Conservation (phyloP, 1,284 basidiomycete species). For the Papiliotrema nemorosa region DNA sequence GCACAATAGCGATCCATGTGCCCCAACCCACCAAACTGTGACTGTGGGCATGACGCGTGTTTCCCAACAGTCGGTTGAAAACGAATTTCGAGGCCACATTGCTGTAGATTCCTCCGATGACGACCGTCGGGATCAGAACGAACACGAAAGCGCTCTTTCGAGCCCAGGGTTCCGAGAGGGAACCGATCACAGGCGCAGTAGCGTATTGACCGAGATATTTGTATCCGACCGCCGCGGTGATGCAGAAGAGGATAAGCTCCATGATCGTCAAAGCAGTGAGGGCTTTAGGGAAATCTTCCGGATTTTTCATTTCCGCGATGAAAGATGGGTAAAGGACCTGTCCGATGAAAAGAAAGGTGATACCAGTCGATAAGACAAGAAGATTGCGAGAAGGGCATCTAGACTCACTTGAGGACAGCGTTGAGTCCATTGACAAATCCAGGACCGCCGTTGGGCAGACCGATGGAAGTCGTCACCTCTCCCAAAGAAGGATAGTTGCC, state of each 20-base stretch:
- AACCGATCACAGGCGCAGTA: constrained; percentile 45
- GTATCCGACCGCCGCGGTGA: constrained; percentile 63
- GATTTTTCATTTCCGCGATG: constrained; percentile 50
- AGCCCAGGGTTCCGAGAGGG: constrained; percentile 51
- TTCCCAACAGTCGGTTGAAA: constrained; percentile 48
- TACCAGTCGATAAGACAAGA: constrained; percentile 18
- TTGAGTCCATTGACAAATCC: constrained; percentile 58
- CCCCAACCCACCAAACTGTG: constrained; percentile 62
- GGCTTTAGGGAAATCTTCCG: constrained; percentile 61
- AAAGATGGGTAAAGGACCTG: constrained; percentile 55
- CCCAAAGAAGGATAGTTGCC: constrained; percentile 38
- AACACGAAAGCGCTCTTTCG: constrained; percentile 52
- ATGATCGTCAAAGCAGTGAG: constrained; percentile 52
- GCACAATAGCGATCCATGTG: constrained; percentile 58
- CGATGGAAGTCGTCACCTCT: constrained; percentile 29
- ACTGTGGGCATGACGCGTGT: constrained; percentile 54
- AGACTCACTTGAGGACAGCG: constrained; percentile 49
- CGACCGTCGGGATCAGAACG: constrained; percentile 42
- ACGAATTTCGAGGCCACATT: constrained; percentile 43
- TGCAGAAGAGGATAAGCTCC: constrained; percentile 60
- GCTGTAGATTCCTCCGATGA: constrained; percentile 46
- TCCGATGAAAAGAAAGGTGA: constrained; percentile 61
- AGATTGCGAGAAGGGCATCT: constrained; percentile 12
- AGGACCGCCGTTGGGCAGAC: constrained; percentile 51
- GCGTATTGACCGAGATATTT: constrained; percentile 46